Conservation (phyloP, 805 yeast species). For the Candida ulmi region DNA sequence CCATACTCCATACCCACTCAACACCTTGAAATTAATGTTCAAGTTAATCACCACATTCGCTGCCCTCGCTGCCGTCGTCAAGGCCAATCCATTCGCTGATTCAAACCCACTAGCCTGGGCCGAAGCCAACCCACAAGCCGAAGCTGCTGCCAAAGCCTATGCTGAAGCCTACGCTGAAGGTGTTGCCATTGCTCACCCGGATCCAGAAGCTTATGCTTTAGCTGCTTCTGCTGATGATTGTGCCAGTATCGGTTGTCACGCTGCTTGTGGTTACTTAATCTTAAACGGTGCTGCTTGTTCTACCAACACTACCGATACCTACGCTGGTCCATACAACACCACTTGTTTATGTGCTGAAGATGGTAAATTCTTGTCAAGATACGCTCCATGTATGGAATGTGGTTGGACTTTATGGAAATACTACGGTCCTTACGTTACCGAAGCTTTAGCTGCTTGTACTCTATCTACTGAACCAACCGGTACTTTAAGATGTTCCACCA, state of each 20-base stretch:
- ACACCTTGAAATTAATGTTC: no score
- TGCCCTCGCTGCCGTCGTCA: constrained; percentile 6
- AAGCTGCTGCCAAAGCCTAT: constrained; percentile 16
- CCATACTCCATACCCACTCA: neutral
- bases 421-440: constrained; percentile 25
- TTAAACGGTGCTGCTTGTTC: constrained; percentile 28
- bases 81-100: constrained; percentile 4
- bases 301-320: constrained; percentile 19
- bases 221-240: constrained; percentile 19
- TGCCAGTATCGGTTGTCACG: constrained; percentile 29
- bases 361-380: constrained; percentile 15
- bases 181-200: constrained; percentile 16
- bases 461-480: constrained; percentile 24
- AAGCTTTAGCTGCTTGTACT: constrained; percentile 24
- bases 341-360: constrained; percentile 21
- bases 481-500: constrained; percentile 18
- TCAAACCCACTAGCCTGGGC: constrained; percentile 15
- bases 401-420: constrained; percentile 34
- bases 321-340: constrained; percentile 19
- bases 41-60: constrained; percentile 10
- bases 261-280: constrained; percentile 30
- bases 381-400: constrained; percentile 29
- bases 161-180: constrained; percentile 19
- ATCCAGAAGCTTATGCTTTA: constrained; percentile 17
- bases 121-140: constrained; percentile 13